Percentiles rank a stretch among this genome's conserved stretches.
Conservation (phyloP, 139 green algal species). For the Zygnema cylindricum region DNA sequence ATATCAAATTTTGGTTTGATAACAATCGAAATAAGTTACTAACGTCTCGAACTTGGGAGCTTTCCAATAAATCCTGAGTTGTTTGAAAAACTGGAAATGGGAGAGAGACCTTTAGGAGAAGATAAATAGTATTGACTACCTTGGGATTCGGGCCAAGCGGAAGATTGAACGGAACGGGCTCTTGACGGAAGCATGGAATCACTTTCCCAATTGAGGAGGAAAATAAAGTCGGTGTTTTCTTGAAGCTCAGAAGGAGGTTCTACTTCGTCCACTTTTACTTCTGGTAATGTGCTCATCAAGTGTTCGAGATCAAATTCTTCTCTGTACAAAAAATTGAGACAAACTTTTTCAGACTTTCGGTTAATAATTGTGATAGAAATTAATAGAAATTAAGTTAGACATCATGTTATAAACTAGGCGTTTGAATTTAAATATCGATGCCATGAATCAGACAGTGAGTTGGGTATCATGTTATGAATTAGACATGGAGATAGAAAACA, state of each 20-base stretch:
- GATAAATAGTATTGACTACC: too few relatives aligned
- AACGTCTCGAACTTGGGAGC: too few relatives aligned
- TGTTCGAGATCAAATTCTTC: conserved; percentile 21
- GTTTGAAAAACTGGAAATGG: too few relatives aligned
- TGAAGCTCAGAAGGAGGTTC: conserved; percentile 19
- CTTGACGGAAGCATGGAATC: neutral
- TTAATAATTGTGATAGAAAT: neutral
- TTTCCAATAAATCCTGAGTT: too few relatives aligned
- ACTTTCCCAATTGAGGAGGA: neutral
- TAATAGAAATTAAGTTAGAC: neutral
- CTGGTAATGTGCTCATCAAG: neutral
- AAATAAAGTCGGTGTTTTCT: conserved; percentile 3
- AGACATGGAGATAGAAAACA: neutral
- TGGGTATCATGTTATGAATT: neutral
- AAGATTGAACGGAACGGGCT: neutral
- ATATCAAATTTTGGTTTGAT: too few relatives aligned
- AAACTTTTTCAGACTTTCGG: neutral
- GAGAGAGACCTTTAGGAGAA: too few relatives aligned
- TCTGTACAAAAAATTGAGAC: too few relatives aligned
- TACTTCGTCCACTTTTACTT: conserved; percentile 22
- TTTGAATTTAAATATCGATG: neutral
- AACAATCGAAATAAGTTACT: too few relatives aligned
- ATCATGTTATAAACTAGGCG: too few relatives aligned
- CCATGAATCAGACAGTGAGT: neutral
- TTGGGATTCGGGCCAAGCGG: neutral